Conservation (phyloP, 169 alveolate genomes). For the Perkinsus marinus region DNA sequence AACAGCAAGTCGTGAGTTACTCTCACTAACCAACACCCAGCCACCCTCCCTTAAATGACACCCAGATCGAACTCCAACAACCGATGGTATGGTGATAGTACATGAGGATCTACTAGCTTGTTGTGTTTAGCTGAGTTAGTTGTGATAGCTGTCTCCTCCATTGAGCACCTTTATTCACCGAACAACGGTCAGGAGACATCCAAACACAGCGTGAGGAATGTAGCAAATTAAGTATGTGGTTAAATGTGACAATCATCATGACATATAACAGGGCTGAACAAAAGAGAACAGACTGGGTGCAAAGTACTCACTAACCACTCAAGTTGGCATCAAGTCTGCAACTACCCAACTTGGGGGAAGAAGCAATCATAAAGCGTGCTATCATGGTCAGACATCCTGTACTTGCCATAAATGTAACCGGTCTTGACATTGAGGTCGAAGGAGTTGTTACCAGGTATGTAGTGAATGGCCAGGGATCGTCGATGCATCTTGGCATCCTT, state of each 20-base stretch:
- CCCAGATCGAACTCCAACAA: not conserved
- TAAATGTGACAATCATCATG: too few relatives aligned
- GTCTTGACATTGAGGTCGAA: not conserved
- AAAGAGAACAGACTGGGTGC: not conserved
- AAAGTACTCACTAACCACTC: not conserved
- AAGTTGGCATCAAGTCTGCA: not conserved
- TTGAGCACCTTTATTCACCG: too few relatives aligned
- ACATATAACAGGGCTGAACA: not conserved
- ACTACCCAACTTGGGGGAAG: slow-evolving; percentile 2
- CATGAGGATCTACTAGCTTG: too few relatives aligned
- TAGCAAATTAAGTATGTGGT: too few relatives aligned
- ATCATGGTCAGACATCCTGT: not conserved
- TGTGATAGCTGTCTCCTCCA: too few relatives aligned
- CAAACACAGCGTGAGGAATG: too few relatives aligned
- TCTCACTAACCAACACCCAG: not conserved
- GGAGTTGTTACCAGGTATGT: not conserved
- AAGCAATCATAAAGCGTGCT: not conserved
- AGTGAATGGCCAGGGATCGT: not conserved
- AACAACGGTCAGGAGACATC: too few relatives aligned
- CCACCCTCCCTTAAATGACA: not conserved
- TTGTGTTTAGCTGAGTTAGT: too few relatives aligned
- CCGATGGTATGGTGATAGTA: not conserved
- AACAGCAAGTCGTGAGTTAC: not conserved
- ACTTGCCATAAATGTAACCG: not conserved
- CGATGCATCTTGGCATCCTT: not conserved